phyloP scores from a whole-genome alignment of 192 early-diverging fungal genomes.

The Gaertneriomyces sp. region DNA sequence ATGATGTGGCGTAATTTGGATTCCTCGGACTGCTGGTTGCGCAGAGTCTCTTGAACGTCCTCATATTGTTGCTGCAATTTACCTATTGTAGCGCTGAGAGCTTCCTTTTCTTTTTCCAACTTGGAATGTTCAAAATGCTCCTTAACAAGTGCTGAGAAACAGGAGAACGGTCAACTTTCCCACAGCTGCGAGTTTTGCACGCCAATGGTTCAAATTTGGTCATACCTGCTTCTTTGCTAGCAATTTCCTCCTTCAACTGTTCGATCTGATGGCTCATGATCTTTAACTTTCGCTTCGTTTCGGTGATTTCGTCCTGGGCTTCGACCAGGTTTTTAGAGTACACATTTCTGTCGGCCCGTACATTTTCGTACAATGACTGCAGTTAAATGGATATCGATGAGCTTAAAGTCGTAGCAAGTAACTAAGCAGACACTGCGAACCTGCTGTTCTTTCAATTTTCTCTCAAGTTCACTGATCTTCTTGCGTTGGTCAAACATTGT shows the following conservation, averaged over 20 bases:
- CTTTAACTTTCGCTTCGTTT: slow-evolving; percentile 61
- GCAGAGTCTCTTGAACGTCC: slow-evolving; percentile 46
- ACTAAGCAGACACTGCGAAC: slow-evolving; percentile 13
- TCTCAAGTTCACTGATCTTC: slow-evolving; percentile 55
- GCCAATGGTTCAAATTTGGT: no score
- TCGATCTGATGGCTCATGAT: slow-evolving; percentile 63
- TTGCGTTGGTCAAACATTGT: slow-evolving; percentile 57
- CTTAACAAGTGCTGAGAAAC: slow-evolving; percentile 50
- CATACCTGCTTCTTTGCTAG: slow-evolving; percentile 52
- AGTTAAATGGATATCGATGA: slow-evolving; percentile 3
- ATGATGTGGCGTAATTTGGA: slow-evolving; percentile 60
- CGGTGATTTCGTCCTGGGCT: slow-evolving; percentile 58
- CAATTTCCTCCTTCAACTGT: slow-evolving; percentile 62
- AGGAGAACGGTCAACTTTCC: not conserved
- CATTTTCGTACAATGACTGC: slow-evolving; percentile 54
- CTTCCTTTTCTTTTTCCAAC: slow-evolving; percentile 62
- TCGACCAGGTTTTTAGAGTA: slow-evolving; percentile 61
- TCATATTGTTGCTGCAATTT: slow-evolving; percentile 54
- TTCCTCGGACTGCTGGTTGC: slow-evolving; percentile 58
- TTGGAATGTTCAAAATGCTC: slow-evolving; percentile 58
- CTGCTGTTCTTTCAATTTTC: slow-evolving; percentile 59
- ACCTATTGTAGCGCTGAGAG: slow-evolving; percentile 45
- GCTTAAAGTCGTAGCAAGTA: not conserved
- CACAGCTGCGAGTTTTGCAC: not conserved
- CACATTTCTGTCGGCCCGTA: slow-evolving; percentile 56